Conservation (phyloP, 192 early-diverging fungal species). For the Backusella circina region DNA sequence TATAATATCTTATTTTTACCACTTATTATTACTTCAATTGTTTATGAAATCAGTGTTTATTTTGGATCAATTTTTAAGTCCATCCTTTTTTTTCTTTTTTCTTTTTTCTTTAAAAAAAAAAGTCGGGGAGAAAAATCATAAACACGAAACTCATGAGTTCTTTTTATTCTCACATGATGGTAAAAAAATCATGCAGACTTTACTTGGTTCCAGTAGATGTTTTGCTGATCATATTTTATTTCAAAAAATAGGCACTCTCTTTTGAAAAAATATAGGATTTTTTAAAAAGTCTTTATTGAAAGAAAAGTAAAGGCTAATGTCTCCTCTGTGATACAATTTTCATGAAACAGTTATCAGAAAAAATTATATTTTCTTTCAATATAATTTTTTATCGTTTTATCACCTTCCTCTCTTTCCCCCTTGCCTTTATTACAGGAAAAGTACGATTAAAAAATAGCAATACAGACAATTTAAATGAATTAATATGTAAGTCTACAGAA, state of each 20-base stretch:
- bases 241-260: background rate
- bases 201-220: background rate
- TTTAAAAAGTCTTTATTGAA: background rate
- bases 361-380: background rate
- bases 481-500: background rate
- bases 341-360: background rate
- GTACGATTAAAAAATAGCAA: background rate
- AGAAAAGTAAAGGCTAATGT: background rate
- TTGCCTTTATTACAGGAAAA: background rate
- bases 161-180: background rate
- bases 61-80: background rate
- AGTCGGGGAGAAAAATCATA: background rate
- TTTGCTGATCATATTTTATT: background rate
- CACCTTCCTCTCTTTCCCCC: background rate
- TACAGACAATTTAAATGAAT: background rate
- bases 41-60: background rate
- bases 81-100: constrained; percentile 1
- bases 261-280: background rate
- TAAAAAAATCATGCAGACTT: background rate
- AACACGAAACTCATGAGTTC: background rate
- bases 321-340: background rate
- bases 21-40: background rate
- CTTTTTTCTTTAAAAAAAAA: background rate
- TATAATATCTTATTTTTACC: background rate
- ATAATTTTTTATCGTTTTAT: background rate